Conservation (phyloP, 352 stramenopile genomes). For the Pythium myriotylum region DNA sequence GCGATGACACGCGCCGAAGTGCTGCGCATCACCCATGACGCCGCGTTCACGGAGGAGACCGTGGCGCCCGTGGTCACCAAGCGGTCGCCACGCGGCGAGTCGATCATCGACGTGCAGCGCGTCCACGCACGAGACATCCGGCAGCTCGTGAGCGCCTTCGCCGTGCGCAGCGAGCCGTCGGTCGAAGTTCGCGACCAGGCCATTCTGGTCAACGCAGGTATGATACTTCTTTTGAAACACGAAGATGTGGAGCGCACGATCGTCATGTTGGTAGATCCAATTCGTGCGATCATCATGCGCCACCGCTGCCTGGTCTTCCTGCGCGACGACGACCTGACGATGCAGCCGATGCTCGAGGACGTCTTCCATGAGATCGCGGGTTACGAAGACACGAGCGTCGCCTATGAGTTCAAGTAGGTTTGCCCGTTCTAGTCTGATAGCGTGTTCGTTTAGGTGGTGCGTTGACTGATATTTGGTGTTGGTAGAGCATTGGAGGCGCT, state of each 20-base stretch:
- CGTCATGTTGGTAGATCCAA: slow-evolving; percentile 45
- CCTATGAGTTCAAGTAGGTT: slow-evolving; percentile 80
- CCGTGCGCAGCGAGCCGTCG: slow-evolving; percentile 71
- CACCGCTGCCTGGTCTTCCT: slow-evolving; percentile 43
- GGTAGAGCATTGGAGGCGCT: slow-evolving; percentile 43
- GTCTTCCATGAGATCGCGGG: slow-evolving; percentile 52
- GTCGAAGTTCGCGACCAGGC: slow-evolving; percentile 79
- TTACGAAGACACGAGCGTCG: slow-evolving; percentile 48
- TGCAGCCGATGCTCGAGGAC: slow-evolving; percentile 68
- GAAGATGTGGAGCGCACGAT: neutral
- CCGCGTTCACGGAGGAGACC: slow-evolving; percentile 60
- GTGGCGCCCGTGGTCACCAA: slow-evolving; percentile 39
- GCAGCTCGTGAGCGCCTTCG: slow-evolving; percentile 74
- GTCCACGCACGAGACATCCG: slow-evolving; percentile 80
- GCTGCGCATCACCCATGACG: slow-evolving; percentile 58
- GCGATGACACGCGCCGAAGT: slow-evolving; percentile 61
- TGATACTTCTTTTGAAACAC: too few species aligned
- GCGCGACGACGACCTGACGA: slow-evolving; percentile 48
- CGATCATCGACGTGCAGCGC: slow-evolving; percentile 39
- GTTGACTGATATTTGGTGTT: slow-evolving; percentile 43
- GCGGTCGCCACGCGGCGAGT: neutral
- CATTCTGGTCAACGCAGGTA: slow-evolving; percentile 72
- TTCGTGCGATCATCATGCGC: slow-evolving; percentile 78
- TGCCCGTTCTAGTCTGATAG: too few species aligned
- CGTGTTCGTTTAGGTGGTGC: slow-evolving; percentile 48